A percentile compares a stretch with the other conserved stretches of the same genome.
Evolutionary conservation across 2,329 filamentous ascomycete genomes (phyloP).

Genomic region (Phialocephala subalpina): DNA sequence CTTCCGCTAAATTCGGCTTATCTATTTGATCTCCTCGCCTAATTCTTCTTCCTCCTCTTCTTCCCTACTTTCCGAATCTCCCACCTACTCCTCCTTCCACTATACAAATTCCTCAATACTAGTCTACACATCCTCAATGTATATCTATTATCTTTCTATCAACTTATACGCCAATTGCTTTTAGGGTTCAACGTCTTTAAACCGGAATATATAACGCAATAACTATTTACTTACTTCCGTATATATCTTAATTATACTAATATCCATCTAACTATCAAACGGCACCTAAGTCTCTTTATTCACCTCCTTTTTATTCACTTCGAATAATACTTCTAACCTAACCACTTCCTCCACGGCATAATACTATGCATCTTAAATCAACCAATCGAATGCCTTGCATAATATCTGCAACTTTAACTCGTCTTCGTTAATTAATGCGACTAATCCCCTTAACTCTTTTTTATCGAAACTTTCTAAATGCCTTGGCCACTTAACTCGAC

Average conservation of each 20-base stretch:
- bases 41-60: not conserved
- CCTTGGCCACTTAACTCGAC: constrained; percentile 1
- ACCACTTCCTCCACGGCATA: constrained; percentile 1
- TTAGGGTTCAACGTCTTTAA: not conserved
- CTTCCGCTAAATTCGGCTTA: not conserved
- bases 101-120: constrained; percentile 14
- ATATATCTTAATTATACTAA: not conserved
- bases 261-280: constrained; percentile 10
- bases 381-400: constrained; percentile 5
- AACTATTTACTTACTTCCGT: constrained; percentile 2
- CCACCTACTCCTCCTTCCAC: constrained; percentile 10
- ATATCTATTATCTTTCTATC: not conserved
- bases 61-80: constrained; percentile 7
- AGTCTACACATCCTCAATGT: constrained; percentile 3
- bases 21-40: constrained; percentile 9
- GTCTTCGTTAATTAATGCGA: not conserved
- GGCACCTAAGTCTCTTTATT: not conserved
- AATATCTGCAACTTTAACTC: not conserved
- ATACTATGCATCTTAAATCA: constrained; percentile 10
- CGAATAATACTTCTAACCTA: not conserved
- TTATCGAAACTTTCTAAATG: constrained; percentile 2
- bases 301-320: too few relatives aligned
- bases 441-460: not conserved
- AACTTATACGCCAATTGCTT: not conserved
- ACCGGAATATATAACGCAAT: constrained; percentile 7